Conservation (phyloP, 176 grass and related monocot genomes). For the Oryza glaberrima region DNA sequence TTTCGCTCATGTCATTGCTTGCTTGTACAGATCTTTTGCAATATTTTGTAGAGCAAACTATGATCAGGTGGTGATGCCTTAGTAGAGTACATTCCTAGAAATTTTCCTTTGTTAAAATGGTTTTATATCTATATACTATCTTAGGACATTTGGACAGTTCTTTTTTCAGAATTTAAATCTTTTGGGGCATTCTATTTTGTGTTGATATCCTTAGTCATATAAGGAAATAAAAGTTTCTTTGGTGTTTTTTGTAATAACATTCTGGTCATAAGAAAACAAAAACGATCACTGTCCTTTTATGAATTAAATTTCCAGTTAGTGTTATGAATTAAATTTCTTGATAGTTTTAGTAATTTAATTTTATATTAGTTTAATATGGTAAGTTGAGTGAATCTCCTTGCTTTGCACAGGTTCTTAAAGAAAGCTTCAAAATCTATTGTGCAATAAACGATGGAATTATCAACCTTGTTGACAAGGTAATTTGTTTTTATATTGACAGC, state of each 20-base stretch:
- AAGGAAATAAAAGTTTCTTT: neutral
- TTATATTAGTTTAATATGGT: neutral
- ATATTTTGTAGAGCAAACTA: neutral
- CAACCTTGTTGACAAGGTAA: slow-evolving; percentile 99
- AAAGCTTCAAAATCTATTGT: slow-evolving; percentile 99
- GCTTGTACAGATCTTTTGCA: neutral
- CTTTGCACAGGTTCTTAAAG: slow-evolving; percentile 79
- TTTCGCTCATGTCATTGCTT: slow-evolving; percentile 1
- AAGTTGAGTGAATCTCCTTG: slow-evolving; percentile 22
- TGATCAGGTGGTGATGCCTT: slow-evolving; percentile 3
- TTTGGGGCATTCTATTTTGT: neutral
- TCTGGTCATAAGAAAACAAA: slow-evolving; percentile 25
- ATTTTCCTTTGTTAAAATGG: slow-evolving; percentile 6
- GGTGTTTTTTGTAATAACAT: neutral
- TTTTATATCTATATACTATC: neutral
- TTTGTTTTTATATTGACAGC: neutral
- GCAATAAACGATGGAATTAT: slow-evolving; percentile 98
- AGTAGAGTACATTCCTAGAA: slow-evolving; percentile 15
- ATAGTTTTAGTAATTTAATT: slow-evolving; percentile 12
- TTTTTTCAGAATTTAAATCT: neutral
- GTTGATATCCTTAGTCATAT: slow-evolving; percentile 12
- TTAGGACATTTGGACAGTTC: neutral
- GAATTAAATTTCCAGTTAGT: slow-evolving; percentile 1
- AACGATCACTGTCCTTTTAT: slow-evolving; percentile 35
- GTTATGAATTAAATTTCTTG: neutral